Conservation (phyloP, 2,329 filamentous ascomycete species). For the Trichoderma aggressivum region DNA sequence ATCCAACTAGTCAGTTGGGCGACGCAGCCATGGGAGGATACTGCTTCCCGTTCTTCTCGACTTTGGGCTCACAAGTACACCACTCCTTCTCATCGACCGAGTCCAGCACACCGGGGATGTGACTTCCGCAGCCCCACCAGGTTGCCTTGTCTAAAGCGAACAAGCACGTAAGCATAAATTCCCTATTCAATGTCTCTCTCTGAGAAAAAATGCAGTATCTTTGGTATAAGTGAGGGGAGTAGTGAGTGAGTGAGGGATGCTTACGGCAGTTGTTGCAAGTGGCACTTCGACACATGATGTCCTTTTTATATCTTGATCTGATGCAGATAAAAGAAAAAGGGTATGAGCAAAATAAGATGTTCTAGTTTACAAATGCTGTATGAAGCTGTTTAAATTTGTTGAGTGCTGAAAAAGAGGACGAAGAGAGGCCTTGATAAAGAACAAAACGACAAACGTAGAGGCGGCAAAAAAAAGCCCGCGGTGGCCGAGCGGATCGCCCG, state of each 20-base stretch:
- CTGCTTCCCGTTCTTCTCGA: slow-evolving; percentile 56
- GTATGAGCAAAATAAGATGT: not conserved
- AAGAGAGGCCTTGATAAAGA: not conserved
- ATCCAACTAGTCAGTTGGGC: slow-evolving; percentile 37
- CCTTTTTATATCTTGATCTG: not conserved
- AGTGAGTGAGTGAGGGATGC: slow-evolving; percentile 29
- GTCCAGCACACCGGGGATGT: slow-evolving; percentile 62
- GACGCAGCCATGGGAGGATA: slow-evolving; percentile 62
- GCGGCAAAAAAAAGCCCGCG: not conserved
- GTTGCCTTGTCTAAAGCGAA: slow-evolving; percentile 49
- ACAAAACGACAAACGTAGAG: too few relatives aligned
- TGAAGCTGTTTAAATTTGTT: too few relatives aligned
- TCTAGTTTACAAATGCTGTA: not conserved
- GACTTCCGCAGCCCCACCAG: slow-evolving; percentile 64
- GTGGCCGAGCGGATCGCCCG: not conserved
- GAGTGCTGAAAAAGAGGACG: not conserved
- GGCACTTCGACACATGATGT: slow-evolving; percentile 61
- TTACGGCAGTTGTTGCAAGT: slow-evolving; percentile 61
- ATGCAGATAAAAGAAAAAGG: not conserved
- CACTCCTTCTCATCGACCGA: slow-evolving; percentile 54
- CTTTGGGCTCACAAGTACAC: slow-evolving; percentile 63
- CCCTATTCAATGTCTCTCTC: too few relatives aligned
- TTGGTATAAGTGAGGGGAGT: not conserved
- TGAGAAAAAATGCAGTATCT: not conserved
- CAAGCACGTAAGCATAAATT: not conserved